A percentile compares a stretch with the other conserved stretches of the same genome.
Evolutionary conservation across 1,139 yeast genomes (phyloP).

Genomic region (Candida sp.): DNA sequence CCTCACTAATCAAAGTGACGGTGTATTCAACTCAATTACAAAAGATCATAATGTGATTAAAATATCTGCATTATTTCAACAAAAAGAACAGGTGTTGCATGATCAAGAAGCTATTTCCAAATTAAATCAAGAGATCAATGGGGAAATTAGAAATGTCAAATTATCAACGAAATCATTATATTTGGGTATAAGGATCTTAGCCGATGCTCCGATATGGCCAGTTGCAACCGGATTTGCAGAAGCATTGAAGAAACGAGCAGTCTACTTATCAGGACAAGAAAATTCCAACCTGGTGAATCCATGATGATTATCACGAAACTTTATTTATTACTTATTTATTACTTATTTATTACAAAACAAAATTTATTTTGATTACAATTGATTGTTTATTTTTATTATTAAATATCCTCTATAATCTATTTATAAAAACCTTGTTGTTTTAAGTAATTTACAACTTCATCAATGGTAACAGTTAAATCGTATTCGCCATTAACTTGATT

Average conservation of each 20-base stretch:
- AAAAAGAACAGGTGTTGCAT: conserved; percentile 7
- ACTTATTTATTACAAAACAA: background rate
- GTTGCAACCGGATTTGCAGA: conserved; percentile 73
- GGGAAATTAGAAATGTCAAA: conserved; percentile 33
- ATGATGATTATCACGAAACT: background rate
- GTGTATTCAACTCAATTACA: conserved; percentile 38
- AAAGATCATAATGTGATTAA: conserved; percentile 4
- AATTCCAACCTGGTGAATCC: background rate
- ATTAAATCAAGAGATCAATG: conserved; percentile 27
- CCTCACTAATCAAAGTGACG: conserved; percentile 51
- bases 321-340: conserved; percentile 1
- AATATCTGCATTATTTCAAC: conserved; percentile 6
- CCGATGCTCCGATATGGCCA: conserved; percentile 86
- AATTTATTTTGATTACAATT: background rate
- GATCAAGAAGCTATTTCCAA: conserved; percentile 4
- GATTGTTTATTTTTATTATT: background rate
- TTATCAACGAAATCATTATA: conserved; percentile 57
- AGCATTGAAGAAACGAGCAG: conserved; percentile 67
- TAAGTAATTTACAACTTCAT: conserved; percentile 64
- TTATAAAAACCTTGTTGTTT: conserved; percentile 74
- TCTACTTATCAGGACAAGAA: conserved; percentile 16
- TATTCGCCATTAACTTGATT: conserved; percentile 9
- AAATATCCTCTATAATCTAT: conserved; percentile 1
- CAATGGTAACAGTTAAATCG: conserved; percentile 51
- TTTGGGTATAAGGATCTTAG: conserved; percentile 67